Percentiles rank a stretch among this genome's conserved stretches.
These are phyloP conservation scores for Tuber borchii DNA, from an alignment of 495 filamentous ascomycete genomes.

Conservation along the genomic window DNA sequence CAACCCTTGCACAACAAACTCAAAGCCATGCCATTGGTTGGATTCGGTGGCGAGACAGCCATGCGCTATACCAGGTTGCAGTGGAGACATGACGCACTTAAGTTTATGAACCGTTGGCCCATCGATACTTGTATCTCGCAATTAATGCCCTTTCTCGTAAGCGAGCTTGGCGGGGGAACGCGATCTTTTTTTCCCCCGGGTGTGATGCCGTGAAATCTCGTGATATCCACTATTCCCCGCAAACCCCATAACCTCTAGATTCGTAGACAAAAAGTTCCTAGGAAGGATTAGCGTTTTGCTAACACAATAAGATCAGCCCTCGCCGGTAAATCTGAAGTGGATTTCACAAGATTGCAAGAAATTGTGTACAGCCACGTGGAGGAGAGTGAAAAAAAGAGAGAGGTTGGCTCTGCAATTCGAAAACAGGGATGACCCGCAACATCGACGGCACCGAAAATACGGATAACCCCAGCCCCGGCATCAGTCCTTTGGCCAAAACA, in stretches of 20 bases:
- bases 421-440: neutral
- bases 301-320: too few species aligned
- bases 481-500: neutral
- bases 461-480: neutral
- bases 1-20: neutral
- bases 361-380: neutral
- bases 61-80: neutral
- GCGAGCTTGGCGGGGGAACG: neutral
- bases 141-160: neutral
- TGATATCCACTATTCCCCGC: too few species aligned
- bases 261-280: too few species aligned
- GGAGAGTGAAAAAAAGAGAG: neutral
- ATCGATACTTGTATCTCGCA: neutral
- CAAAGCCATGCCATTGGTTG: neutral
- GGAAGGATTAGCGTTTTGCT: too few species aligned
- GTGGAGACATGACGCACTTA: slow-evolving; percentile 2
- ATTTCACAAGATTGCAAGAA: too few species aligned
- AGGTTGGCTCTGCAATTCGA: neutral
- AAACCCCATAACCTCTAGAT: too few species aligned
- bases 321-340: too few species aligned
- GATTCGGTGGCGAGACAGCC: neutral
- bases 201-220: neutral
- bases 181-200: neutral
- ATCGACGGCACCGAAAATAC: neutral
- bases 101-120: neutral